Percentiles rank a stretch among this genome's conserved stretches.
phyloP scores from a whole-genome alignment of 305 asterid species.

The Fraxinus paxiana region DNA sequence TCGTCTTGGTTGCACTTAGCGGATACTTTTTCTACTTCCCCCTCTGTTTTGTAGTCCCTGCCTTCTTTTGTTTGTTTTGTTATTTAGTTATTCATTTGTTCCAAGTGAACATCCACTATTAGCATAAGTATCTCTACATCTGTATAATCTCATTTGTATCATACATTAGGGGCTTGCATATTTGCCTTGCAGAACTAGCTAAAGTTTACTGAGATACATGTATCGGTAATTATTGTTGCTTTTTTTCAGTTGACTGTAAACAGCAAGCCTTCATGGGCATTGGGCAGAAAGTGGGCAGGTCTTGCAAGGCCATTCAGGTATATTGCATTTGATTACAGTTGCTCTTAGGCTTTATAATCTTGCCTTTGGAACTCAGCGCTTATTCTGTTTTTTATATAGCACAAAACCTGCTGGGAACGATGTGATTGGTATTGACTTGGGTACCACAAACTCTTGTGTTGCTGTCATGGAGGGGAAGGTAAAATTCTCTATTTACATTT shows the following conservation, averaged over 20 bases:
- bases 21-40: neutral
- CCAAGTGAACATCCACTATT: neutral
- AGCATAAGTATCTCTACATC: neutral
- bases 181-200: neutral
- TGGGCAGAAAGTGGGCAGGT: neutral
- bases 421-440: constrained; percentile 53
- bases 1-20: neutral
- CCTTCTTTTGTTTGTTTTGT: neutral
- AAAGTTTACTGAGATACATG: neutral
- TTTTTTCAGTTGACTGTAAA: neutral
- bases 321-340: neutral
- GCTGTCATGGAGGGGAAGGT: constrained; percentile 57
- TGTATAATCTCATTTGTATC: neutral
- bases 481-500: neutral
- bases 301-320: constrained; percentile 4
- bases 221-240: neutral
- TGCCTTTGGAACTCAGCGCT: neutral
- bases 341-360: neutral
- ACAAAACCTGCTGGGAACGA: constrained; percentile 20
- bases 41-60: neutral
- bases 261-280: neutral
- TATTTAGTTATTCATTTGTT: neutral
- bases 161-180: neutral
- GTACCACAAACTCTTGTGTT: constrained; percentile 51
- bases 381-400: neutral